Percentiles rank a stretch among this genome's conserved stretches.
Conservation (phyloP, 805 yeast species). For the Candida qinlingensis region DNA sequence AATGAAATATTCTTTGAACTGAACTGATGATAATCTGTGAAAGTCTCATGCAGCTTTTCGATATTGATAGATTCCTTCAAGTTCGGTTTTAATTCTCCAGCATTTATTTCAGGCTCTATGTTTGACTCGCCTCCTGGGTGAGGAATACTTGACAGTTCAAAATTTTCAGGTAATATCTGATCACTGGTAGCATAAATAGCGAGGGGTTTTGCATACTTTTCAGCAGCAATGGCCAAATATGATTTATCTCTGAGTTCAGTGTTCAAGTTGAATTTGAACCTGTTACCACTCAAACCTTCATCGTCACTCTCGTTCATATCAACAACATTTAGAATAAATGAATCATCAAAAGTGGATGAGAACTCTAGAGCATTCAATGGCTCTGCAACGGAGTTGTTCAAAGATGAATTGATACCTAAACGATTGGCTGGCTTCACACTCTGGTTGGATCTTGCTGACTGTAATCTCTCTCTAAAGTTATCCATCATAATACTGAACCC, state of each 20-base stretch:
- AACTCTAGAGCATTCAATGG: neutral
- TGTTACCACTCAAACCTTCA: neutral
- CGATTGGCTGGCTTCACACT: neutral
- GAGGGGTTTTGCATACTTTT: neutral
- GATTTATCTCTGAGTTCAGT: too few relatives aligned
- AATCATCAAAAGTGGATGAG: constrained; percentile 2
- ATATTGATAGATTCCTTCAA: neutral
- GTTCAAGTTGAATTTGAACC: too few relatives aligned
- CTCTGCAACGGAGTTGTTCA: neutral
- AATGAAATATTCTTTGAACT: neutral
- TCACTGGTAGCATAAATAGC: neutral
- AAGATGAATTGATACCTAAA: neutral
- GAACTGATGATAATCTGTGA: constrained; percentile 1
- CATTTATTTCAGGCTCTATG: too few relatives aligned
- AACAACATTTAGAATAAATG: constrained; percentile 6
- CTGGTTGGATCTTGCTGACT: neutral
- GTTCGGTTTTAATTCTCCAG: neutral
- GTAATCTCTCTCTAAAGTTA: constrained; percentile 2
- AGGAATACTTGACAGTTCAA: neutral
- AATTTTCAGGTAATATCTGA: constrained; percentile 5
- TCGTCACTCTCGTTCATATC: constrained; percentile 6
- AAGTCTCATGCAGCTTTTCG: neutral
- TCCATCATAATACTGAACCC: neutral
- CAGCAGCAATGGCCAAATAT: neutral
- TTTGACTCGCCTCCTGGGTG: too few relatives aligned